Evolutionary conservation across 805 yeast genomes (phyloP), one percentile per base, ranked within the genome.

Genomic region (Hanseniaspora guilliermondii): DNA sequence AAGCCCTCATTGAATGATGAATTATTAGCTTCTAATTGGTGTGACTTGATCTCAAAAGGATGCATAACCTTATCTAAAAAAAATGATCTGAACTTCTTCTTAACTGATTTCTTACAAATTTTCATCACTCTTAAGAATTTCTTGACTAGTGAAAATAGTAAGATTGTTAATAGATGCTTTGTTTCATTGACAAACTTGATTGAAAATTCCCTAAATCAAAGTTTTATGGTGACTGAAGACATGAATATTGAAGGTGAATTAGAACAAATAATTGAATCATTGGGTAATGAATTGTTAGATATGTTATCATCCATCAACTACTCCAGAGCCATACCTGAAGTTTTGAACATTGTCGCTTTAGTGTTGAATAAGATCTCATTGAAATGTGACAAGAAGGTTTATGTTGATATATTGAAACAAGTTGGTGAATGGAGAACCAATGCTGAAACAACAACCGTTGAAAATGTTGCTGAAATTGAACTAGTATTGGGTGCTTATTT

Each of bases 21-120:
- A 32, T 89, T 87, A 65, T 75, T 93, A 60, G 87, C 91, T 2
- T 96, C 95, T 14, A 78, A 96, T 12, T 93, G 98, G 98, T 76
- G 88, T 41, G 96, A 97, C 1, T 95, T 89, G 21, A 77, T 91
- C 45, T 93, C 96, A 8, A 88, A 87, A 62, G 95, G 91, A 47
- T 70, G 78, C 47, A 68, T 76, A 3, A 71, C 83, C 0, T 80
- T 77, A 59, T 68, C 84, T 5, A 67, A 66, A n/a, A 60, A 68
- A 32, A 78, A 77, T 59, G 63, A 85, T 7, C 83, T 87, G 9
- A 69, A 70, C 24, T 67, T 79, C n/a, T 75, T 82, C 60, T 68
- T 76, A 22, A 69, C 75, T 3, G 54, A 55, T 8, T 49, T 55
- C n/a, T 6, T 49, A 3, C 22, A 35, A 6, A 40, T 47, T 24